phyloP scores from a whole-genome alignment of 2,329 filamentous ascomycete genomes.

The Magnaporthiopsis rhizophila region DNA sequence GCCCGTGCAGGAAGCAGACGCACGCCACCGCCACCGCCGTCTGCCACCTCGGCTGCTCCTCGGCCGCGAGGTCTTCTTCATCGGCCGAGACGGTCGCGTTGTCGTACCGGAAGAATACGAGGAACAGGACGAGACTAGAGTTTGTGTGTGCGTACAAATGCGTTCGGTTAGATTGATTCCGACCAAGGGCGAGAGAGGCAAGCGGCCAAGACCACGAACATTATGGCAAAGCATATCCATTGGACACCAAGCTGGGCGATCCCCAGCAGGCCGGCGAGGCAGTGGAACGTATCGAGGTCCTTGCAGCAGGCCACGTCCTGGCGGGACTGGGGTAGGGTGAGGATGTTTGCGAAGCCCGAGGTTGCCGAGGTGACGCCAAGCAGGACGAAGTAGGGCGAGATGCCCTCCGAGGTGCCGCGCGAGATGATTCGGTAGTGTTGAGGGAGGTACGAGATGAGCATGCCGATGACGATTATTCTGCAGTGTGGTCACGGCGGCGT shows the following conservation, averaged over 20 bases:
- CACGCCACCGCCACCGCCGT: slow-evolving; percentile 70
- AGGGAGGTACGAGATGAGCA: slow-evolving; percentile 86
- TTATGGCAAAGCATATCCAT: slow-evolving; percentile 84
- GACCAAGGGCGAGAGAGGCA: neutral
- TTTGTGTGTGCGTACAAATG: neutral
- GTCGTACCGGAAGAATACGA: slow-evolving; percentile 80
- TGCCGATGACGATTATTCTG: slow-evolving; percentile 73
- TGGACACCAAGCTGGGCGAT: slow-evolving; percentile 88
- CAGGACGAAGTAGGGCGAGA: slow-evolving; percentile 90
- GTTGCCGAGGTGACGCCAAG: slow-evolving; percentile 88
- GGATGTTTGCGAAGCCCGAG: slow-evolving; percentile 84
- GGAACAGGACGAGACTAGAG: slow-evolving; percentile 76
- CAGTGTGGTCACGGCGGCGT: no score
- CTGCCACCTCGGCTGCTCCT: slow-evolving; percentile 59
- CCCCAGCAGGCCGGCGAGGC: slow-evolving; percentile 75
- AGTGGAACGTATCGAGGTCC: slow-evolving; percentile 73
- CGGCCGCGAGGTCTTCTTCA: slow-evolving; percentile 31
- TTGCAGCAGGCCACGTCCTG: slow-evolving; percentile 81
- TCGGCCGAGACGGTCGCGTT: slow-evolving; percentile 39
- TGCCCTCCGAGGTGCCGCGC: slow-evolving; percentile 80
- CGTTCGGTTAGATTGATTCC: neutral
- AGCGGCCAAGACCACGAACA: slow-evolving; percentile 50
- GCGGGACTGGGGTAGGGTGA: slow-evolving; percentile 76
- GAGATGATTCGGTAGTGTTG: slow-evolving; percentile 89
- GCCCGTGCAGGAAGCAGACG: slow-evolving; percentile 65